phyloP scores from a whole-genome alignment of 768 basidiomycete genomes.

The Lyophyllum semitale region DNA sequence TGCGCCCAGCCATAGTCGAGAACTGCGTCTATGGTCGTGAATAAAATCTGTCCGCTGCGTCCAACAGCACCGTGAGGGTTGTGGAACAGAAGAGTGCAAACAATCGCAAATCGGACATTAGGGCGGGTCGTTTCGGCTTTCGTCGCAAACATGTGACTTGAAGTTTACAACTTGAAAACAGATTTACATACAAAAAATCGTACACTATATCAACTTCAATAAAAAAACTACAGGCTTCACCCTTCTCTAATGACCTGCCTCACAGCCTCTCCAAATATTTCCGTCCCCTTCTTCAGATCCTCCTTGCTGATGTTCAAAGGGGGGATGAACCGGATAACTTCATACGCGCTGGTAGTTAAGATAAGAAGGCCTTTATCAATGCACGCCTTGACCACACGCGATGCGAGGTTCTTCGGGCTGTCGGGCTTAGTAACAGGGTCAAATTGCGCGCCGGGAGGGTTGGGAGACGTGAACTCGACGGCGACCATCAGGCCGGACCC shows the following conservation, averaged over 20 bases:
- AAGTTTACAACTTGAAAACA: too few species aligned
- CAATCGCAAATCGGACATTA: too few species aligned
- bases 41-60: too few species aligned
- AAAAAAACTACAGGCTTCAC: too few species aligned
- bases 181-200: too few species aligned
- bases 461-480: conserved; percentile 72
- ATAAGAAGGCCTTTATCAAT: conserved; percentile 85
- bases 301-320: conserved; percentile 77
- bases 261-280: conserved; percentile 70
- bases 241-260: conserved; percentile 63
- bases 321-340: conserved; percentile 92
- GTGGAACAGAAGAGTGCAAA: background rate
- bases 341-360: conserved; percentile 87
- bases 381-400: conserved; percentile 75
- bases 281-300: conserved; percentile 71
- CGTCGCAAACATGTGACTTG: too few species aligned
- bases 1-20: background rate
- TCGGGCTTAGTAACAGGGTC: conserved; percentile 41
- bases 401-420: conserved; percentile 54
- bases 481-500: conserved; percentile 90
- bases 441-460: conserved; percentile 43
- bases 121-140: too few species aligned
- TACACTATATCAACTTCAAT: too few species aligned
- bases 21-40: too few species aligned
- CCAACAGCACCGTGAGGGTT: background rate